Conservation (phyloP, 495 filamentous ascomycete genomes). For the Hypoxylon rickii region DNA sequence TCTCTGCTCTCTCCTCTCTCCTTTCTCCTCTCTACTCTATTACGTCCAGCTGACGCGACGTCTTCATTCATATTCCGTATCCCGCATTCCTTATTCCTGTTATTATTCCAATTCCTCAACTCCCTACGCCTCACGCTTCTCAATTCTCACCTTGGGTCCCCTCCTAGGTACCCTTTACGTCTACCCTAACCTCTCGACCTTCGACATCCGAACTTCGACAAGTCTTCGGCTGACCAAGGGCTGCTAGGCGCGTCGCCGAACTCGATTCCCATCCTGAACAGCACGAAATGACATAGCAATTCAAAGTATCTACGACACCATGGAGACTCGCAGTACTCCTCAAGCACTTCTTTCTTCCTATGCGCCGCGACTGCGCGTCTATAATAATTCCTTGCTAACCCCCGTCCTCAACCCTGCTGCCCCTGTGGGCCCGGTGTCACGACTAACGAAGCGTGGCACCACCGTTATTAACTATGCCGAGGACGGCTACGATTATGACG, state of each 20-base stretch:
- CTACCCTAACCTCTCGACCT: neutral
- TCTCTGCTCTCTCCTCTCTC: too few relatives aligned
- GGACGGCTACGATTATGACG: slow-evolving; percentile 91
- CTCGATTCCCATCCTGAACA: slow-evolving; percentile 3
- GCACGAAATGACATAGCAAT: slow-evolving; percentile 29
- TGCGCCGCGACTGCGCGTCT: slow-evolving; percentile 86
- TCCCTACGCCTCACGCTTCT: neutral
- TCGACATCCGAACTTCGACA: neutral
- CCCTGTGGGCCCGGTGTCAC: slow-evolving; percentile 67
- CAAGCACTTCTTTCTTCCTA: slow-evolving; percentile 92
- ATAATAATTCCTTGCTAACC: slow-evolving; percentile 89
- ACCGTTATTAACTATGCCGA: slow-evolving; percentile 97
- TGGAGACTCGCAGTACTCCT: slow-evolving; percentile 56
- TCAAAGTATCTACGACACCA: slow-evolving; percentile 29
- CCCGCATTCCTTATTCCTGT: too few relatives aligned
- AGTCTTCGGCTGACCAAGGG: too few relatives aligned
- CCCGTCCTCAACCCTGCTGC: slow-evolving; percentile 75
- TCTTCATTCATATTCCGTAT: too few relatives aligned
- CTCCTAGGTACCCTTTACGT: neutral
- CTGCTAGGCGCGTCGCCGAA: slow-evolving; percentile 13
- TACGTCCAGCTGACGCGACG: too few relatives aligned
- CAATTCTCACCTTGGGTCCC: too few relatives aligned
- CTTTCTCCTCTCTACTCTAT: too few relatives aligned
- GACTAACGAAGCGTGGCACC: slow-evolving; percentile 95
- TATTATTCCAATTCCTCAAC: neutral